phyloP scores from a whole-genome alignment of 2,329 filamentous ascomycete genomes.

The Cladosporium sp. region DNA sequence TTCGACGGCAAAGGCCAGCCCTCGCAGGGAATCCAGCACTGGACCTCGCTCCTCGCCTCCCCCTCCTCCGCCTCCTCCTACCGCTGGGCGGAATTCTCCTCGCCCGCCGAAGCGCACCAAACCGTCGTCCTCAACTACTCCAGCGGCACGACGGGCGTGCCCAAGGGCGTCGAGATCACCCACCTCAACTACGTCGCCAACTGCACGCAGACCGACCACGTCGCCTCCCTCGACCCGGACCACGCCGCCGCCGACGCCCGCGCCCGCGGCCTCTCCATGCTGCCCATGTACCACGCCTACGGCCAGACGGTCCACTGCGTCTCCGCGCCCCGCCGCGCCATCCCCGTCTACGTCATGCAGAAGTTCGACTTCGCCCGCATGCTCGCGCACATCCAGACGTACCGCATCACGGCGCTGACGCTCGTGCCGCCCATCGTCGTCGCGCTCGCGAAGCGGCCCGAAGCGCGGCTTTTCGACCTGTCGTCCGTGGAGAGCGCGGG shows the following conservation, averaged over 20 bases:
- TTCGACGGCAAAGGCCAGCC: constrained; percentile 35
- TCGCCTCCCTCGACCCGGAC: constrained; percentile 43
- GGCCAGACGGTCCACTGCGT: constrained; percentile 64
- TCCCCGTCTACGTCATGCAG: constrained; percentile 71
- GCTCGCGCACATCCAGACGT: constrained; percentile 61
- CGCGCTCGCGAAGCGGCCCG: constrained; percentile 64
- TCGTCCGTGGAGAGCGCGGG: constrained; percentile 55
- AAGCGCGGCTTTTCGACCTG: constrained; percentile 60
- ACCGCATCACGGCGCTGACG: constrained; percentile 59
- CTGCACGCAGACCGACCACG: constrained; percentile 51
- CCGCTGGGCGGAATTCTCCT: constrained; percentile 54
- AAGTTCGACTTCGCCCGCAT: constrained; percentile 70
- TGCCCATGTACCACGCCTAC: constrained; percentile 61
- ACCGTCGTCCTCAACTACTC: constrained; percentile 73
- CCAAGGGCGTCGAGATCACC: constrained; percentile 79
- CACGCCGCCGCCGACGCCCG: constrained; percentile 39
- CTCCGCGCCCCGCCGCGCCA: constrained; percentile 47
- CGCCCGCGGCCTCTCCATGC: constrained; percentile 54
- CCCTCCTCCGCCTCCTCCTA: constrained; percentile 51
- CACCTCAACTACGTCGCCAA: constrained; percentile 73
- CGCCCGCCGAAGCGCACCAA: constrained; percentile 44
- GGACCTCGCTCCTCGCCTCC: constrained; percentile 55
- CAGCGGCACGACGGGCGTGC: constrained; percentile 70
- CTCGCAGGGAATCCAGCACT: constrained; percentile 48
- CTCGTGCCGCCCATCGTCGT: constrained; percentile 73